Base-by-base conservation (phyloP, 768 basidiomycete genomes). In the Pulveroboletus sp. region DNA sequence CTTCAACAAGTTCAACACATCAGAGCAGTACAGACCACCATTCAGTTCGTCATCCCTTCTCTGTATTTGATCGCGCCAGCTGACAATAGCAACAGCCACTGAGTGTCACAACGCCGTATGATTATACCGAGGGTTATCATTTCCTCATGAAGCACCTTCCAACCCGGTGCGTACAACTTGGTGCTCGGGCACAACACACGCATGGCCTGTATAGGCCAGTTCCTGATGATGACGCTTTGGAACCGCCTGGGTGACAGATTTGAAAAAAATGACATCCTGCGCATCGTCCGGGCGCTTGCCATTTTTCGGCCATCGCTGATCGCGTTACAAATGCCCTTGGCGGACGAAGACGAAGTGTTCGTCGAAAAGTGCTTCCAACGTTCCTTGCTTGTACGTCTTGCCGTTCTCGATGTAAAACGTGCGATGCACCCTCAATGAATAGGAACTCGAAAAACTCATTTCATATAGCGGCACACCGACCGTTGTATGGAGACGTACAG, bases 371-470 rank as follows among this genome's bases (percentile, higher is more conserved):
- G 90, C 57, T 95, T 98, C 66, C 95, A 97, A 69, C 77, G 95
- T 44, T 91, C 93, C 29, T 72, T 98, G 52, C 76, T 97, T 60
- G 92, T 94, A 61, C 79, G 72, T 39, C 19, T 41, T 26, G 17
- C 36, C 56, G 40, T 12, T 16, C 31, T 41, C 39, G 10, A 23
- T 12, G 7, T 17, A 43, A 13, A 10, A 13, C 44, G 23, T 19
- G n/a, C 46, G 22, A 38, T 34, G n/a, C 6, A 53, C 27, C 27
- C 19, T 16, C 24, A n/a, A 23, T 11, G 12, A 32, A 22, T 40
- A 95, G 92, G 95, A 98, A 74, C 78, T 97, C 49, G 92, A 96
- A 70, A 97, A 96, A 71, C 79, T 98, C 53, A 96, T 98, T 51
- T 93, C 92, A 44, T 96, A 90, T 68, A 94, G 89, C 59, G 95